These are phyloP conservation scores for Lactarius trivialis DNA, from an alignment of 768 basidiomycete species.

Conservation along the genomic window DNA sequence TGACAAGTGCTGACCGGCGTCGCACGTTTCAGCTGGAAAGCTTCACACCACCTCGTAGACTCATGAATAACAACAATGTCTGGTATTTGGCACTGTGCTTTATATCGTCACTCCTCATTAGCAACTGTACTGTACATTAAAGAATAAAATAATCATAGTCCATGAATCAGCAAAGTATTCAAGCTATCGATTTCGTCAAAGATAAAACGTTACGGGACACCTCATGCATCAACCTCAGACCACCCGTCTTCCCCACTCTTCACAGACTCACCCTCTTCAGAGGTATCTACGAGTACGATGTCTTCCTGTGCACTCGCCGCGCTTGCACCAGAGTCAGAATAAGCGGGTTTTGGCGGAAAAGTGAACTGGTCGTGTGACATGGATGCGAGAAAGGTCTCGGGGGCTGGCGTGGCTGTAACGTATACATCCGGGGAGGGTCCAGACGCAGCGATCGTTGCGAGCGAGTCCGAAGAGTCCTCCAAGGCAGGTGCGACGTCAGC, in stretches of 20 bases:
- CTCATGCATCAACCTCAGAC: constrained; percentile 13
- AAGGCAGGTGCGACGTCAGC: not conserved
- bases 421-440: not conserved
- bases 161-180: too few relatives aligned
- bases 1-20: too few relatives aligned
- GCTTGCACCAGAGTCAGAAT: not conserved
- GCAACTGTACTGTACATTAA: too few relatives aligned
- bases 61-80: too few relatives aligned
- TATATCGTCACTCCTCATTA: too few relatives aligned
- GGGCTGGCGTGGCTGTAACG: not conserved
- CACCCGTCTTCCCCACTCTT: constrained; percentile 12
- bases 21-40: too few relatives aligned
- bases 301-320: not conserved
- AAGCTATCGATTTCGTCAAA: not conserved
- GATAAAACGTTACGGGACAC: too few relatives aligned
- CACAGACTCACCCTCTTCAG: constrained; percentile 8
- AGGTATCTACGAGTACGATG: constrained; percentile 3
- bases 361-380: constrained; percentile 15
- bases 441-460: not conserved
- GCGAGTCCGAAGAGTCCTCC: constrained; percentile 1
- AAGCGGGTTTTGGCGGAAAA: not conserved
- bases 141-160: too few relatives aligned
- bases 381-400: constrained; percentile 9
- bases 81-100: too few relatives aligned
- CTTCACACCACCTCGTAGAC: too few relatives aligned